A percentile compares a stretch with the other conserved stretches of the same genome.
Evolutionary conservation across 2,329 filamentous ascomycete genomes (phyloP).

Genomic region (Paecilomyces dactylethromorphus): DNA sequence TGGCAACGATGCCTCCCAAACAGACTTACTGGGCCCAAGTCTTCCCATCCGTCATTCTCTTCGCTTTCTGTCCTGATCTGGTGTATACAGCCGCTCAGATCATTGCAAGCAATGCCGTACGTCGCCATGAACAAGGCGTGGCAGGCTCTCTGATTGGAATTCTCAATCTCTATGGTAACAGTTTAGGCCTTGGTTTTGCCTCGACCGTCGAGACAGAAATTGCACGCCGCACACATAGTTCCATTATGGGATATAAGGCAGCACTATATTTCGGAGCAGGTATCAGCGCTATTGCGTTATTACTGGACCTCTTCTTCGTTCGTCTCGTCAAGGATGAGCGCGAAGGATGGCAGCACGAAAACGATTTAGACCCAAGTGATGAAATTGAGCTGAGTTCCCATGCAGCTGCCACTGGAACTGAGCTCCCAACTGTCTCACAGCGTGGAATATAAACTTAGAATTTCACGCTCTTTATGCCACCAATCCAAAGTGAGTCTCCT

Average conservation of each 20-base stretch:
- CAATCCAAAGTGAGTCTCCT: neutral
- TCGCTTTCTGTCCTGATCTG: conserved; percentile 42
- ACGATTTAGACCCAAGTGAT: neutral
- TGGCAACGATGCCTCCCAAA: conserved; percentile 41
- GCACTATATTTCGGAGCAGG: conserved; percentile 24
- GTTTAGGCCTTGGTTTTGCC: conserved; percentile 39
- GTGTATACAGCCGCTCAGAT: conserved; percentile 47
- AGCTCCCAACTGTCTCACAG: neutral
- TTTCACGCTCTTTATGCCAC: neutral
- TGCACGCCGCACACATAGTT: conserved; percentile 6
- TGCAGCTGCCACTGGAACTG: neutral
- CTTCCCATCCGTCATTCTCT: conserved; percentile 34
- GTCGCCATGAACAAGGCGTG: conserved; percentile 43
- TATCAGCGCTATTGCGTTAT: conserved; percentile 19
- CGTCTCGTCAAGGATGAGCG: conserved; percentile 24
- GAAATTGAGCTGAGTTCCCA: neutral
- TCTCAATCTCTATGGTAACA: conserved; percentile 38
- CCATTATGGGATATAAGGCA: conserved; percentile 21
- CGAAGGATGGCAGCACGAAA: conserved; percentile 22
- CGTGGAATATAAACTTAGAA: neutral
- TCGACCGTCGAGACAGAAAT: conserved; percentile 30
- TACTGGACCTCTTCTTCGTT: conserved; percentile 23
- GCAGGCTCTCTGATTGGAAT: conserved; percentile 46
- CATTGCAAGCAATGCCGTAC: conserved; percentile 48
- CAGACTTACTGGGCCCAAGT: conserved; percentile 39